Evolutionary conservation across 257 asterid species (phyloP).

Genomic region (Gynochthodes officinalis): DNA sequence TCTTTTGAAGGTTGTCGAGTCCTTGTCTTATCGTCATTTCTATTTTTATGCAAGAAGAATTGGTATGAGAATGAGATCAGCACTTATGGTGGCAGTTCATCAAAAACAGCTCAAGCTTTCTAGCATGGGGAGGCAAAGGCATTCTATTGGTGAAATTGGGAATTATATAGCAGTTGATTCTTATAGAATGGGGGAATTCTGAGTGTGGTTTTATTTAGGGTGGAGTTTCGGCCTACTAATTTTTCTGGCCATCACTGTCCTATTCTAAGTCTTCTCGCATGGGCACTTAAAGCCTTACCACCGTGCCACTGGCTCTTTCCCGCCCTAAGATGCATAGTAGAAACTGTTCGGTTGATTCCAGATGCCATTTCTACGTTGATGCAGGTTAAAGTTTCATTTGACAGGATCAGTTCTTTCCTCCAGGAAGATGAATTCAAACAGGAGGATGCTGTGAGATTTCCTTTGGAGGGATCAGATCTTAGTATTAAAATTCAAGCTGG

Average conservation of each 20-base stretch:
- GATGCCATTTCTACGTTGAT: conserved; percentile 53
- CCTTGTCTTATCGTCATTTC: conserved; percentile 54
- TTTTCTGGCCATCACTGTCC: conserved; percentile 30
- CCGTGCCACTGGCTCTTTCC: no score
- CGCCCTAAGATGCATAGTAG: conserved; percentile 55
- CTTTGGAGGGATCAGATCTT: conserved; percentile 16
- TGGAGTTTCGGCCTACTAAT: conserved; percentile 52
- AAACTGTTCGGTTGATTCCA: conserved; percentile 58
- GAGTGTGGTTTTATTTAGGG: conserved; percentile 51
- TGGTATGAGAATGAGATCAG: conserved; percentile 72
- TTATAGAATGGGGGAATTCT: conserved; percentile 70
- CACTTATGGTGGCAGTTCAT: conserved; percentile 62
- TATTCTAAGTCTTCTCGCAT: no score
- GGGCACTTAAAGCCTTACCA: no score
- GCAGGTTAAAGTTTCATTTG: conserved; percentile 65
- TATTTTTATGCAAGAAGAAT: conserved; percentile 49
- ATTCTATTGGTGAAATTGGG: conserved; percentile 66
- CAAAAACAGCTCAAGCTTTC: conserved; percentile 64
- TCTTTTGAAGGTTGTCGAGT: conserved; percentile 47
- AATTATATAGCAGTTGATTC: conserved; percentile 75
- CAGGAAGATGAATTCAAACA: conserved; percentile 59
- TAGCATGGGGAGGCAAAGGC: conserved; percentile 42
- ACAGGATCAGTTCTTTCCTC: conserved; percentile 55
- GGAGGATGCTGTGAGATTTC: conserved; percentile 12
- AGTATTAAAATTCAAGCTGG: conserved; percentile 36